Evolutionary conservation across 176 grass and related monocot genomes (phyloP), one percentile per base, ranked within the genome.

Genomic region (Echinochloa phyllopogon): DNA sequence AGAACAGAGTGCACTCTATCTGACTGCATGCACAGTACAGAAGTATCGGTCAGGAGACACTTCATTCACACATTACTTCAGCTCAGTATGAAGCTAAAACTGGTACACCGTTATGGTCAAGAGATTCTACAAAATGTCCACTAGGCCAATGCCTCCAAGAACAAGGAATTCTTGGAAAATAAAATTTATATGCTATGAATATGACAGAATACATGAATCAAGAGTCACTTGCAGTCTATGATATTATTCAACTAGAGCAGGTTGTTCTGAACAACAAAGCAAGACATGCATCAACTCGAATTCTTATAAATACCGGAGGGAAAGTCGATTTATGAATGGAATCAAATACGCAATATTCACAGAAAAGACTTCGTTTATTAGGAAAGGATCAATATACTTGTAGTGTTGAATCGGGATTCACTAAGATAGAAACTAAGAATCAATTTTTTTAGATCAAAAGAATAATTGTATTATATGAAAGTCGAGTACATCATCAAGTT

Each of bases 1-100:
- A 94, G 88, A 91, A 97, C 92, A 85, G 68, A 49, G 58, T 69
- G 71, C 84, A 85, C 77, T 82, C n/a, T 80, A 3, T 11, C 23
- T 87, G 74, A 86, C 94, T 97, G 71, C 69, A 65, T 69, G 40
- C n/a, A 49, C n/a, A 21, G 56, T 62, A 51, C 81, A 65, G 17
- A 48, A 52, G 23, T 65, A 56, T 49, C 47, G 63, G 52, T 59
- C 25, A 8, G 16, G 23, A 50, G 36, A 43, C 64, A 65, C 23
- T 58, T 38, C 8, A 42, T 13, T 11, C 20, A 42, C 24, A 69
- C 2, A 41, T 52, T 67, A 15, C 5, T 81, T 68, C 12, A 68
- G 20, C 11, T 41, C 16, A 55, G 20, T 12, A 53, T 29, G 50
- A 7, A 69, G 44, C 36, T n/a, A 60, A 11, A 7, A 11, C 55